Percentiles rank a stretch among this genome's conserved stretches.
phyloP scores from a whole-genome alignment of 352 stramenopile species.

The Halophytophthora batemanensis region DNA sequence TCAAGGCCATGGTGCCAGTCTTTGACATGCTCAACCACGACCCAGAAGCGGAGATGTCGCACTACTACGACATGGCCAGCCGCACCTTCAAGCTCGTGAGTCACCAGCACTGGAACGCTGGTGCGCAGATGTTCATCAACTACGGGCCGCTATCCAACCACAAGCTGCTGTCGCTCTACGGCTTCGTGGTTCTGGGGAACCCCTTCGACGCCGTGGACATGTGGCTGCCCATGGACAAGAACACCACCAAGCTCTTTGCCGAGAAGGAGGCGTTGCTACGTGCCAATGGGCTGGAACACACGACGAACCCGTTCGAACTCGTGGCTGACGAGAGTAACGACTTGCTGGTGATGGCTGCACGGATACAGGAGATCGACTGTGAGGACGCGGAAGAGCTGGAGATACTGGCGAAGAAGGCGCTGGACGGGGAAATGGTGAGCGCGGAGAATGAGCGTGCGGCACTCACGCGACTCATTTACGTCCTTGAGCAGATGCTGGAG shows the following conservation, averaged over 20 bases:
- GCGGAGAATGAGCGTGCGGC: slow-evolving; percentile 48
- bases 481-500: slow-evolving; percentile 55
- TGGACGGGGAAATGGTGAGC: slow-evolving; percentile 56
- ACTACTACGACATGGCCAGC: slow-evolving; percentile 54
- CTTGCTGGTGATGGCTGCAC: slow-evolving; percentile 54
- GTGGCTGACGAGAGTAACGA: slow-evolving; percentile 59
- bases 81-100: slow-evolving; percentile 63
- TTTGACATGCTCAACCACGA: slow-evolving; percentile 89
- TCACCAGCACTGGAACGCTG: slow-evolving; percentile 70
- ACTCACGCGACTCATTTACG: slow-evolving; percentile 58
- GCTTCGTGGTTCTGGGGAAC: slow-evolving; percentile 70
- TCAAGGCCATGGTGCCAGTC: slow-evolving; percentile 83
- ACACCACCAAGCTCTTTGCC: slow-evolving; percentile 36
- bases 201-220: slow-evolving; percentile 70
- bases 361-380: slow-evolving; percentile 67
- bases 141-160: slow-evolving; percentile 83
- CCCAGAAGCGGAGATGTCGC: slow-evolving; percentile 65
- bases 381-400: slow-evolving; percentile 36
- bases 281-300: slow-evolving; percentile 57
- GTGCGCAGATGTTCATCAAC: slow-evolving; percentile 76
- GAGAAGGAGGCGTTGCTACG: slow-evolving; percentile 45
- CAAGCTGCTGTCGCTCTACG: slow-evolving; percentile 77
- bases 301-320: slow-evolving; percentile 62
- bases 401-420: slow-evolving; percentile 32
- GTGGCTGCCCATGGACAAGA: slow-evolving; percentile 65